A percentile compares a stretch with the other conserved stretches of the same genome.
Evolutionary conservation across 768 basidiomycete genomes (phyloP).

Genomic region (Russula sp.): DNA sequence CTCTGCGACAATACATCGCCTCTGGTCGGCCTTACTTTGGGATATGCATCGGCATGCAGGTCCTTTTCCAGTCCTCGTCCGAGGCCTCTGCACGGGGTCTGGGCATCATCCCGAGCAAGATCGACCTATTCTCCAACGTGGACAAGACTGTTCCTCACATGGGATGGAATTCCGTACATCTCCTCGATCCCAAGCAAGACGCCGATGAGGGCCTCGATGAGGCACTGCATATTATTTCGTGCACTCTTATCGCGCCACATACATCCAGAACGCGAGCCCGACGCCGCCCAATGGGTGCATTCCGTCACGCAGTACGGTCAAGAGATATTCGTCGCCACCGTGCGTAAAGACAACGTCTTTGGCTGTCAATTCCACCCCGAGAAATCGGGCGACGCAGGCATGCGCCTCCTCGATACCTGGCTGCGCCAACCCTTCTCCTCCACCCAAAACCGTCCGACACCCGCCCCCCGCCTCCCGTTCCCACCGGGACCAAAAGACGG

Average conservation of each 20-base stretch:
- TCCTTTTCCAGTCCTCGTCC: constrained; percentile 82
- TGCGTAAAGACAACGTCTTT: constrained; percentile 82
- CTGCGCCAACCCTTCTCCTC: constrained; percentile 51
- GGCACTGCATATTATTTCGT: constrained; percentile 92
- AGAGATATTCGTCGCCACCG: constrained; percentile 83
- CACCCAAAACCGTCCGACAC: constrained; percentile 39
- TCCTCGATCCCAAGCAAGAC: constrained; percentile 45
- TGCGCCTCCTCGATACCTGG: constrained; percentile 79
- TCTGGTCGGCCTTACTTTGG: constrained; percentile 94
- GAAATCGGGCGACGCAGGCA: constrained; percentile 88
- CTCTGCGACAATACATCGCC: constrained; percentile 74
- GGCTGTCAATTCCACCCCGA: constrained; percentile 98
- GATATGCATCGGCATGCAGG: constrained; percentile 98
- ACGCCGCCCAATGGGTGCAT: constrained; percentile 72
- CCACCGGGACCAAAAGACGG: constrained; percentile 52
- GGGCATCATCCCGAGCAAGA: constrained; percentile 77
- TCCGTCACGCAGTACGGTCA: constrained; percentile 92
- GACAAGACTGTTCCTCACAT: constrained; percentile 96
- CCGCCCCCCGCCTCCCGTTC: constrained; percentile 39
- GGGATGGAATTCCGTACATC: constrained; percentile 87
- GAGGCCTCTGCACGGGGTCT: constrained; percentile 74
- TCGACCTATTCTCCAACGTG: constrained; percentile 63
- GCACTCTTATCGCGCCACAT: constrained; percentile 88
- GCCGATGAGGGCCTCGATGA: constrained; percentile 48
- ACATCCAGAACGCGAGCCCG: constrained; percentile 53